A percentile compares a stretch with the other conserved stretches of the same genome.
Evolutionary conservation across 2,329 filamentous ascomycete species (phyloP).

Genomic region (Chrysoporthe puriensis): DNA sequence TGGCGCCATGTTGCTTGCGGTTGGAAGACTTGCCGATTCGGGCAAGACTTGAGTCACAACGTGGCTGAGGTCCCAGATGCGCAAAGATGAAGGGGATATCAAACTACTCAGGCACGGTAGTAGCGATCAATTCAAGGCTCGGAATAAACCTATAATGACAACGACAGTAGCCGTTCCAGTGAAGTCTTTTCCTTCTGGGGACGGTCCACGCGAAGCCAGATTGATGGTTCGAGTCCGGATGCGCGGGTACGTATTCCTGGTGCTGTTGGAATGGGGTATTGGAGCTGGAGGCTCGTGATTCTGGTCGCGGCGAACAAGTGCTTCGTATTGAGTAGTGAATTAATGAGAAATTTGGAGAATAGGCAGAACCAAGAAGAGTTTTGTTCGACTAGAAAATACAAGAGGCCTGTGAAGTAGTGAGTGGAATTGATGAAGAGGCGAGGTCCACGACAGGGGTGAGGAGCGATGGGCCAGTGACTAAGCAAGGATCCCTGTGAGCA

Average conservation of each 20-base stretch:
- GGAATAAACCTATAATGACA: no score
- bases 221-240: no score
- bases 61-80: no score
- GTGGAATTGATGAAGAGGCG: background rate
- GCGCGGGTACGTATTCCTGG: background rate
- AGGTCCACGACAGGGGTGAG: background rate
- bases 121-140: no score
- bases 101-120: no score
- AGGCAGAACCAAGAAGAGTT: background rate
- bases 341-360: no score
- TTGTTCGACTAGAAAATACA: background rate
- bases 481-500: background rate
- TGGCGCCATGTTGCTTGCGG: conserved; percentile 17
- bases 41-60: background rate
- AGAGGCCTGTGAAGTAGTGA: background rate
- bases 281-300: background rate
- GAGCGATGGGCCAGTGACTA: background rate
- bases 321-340: background rate
- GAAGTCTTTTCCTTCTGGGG: no score
- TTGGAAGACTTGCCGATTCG: background rate
- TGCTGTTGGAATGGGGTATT: background rate
- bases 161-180: no score
- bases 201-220: no score
- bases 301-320: background rate
- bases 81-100: no score